Evolutionary conservation across 495 filamentous ascomycete species (phyloP).

Genomic region (Talaromyces thailandensis): DNA sequence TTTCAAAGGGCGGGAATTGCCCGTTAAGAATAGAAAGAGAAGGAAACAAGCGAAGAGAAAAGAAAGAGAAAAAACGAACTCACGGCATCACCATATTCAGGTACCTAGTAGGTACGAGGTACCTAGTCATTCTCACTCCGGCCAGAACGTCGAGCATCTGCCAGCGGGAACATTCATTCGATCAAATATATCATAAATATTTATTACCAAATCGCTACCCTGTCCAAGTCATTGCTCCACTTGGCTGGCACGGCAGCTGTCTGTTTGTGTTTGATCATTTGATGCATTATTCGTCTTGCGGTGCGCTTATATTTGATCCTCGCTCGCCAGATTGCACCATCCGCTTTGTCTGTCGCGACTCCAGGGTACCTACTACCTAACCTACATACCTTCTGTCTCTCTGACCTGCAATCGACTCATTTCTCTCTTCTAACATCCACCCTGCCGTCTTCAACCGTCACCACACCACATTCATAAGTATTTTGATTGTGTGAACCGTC

Average conservation of each 20-base stretch:
- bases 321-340: constrained; percentile 5
- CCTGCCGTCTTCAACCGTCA: neutral
- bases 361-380: too few species aligned
- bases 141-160: neutral
- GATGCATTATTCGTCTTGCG: neutral
- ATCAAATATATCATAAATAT: too few species aligned
- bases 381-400: too few species aligned
- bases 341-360: neutral
- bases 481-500: neutral
- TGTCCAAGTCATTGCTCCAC: neutral
- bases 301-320: constrained; percentile 3
- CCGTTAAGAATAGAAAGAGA: neutral
- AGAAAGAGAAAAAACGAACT: neutral
- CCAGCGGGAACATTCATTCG: neutral
- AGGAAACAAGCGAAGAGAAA: neutral
- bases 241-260: neutral
- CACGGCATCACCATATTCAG: neutral
- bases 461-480: neutral
- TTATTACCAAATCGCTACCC: neutral
- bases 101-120: too few species aligned
- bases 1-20: neutral
- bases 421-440: neutral
- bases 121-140: neutral
- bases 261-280: neutral
- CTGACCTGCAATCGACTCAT: too few species aligned